Evolutionary conservation across 2,329 filamentous ascomycete species (phyloP).

Genomic region (Annulohypoxylon truncatum): DNA sequence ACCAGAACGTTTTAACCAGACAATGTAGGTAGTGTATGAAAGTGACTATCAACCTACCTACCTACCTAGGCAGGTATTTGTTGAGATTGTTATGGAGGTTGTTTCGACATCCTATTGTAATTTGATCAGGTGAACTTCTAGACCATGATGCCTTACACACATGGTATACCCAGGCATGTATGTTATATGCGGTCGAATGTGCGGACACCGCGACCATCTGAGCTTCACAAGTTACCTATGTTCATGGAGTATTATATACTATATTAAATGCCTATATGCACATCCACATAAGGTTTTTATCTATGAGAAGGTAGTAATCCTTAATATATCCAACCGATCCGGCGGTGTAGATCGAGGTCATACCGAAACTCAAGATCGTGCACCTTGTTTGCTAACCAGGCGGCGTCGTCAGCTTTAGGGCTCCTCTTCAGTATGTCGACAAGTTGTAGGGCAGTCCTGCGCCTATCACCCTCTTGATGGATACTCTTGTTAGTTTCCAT

Average conservation of each 20-base stretch:
- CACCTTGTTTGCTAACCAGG: not conserved
- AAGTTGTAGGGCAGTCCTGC: constrained; percentile 6
- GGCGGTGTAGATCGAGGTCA: constrained; percentile 6
- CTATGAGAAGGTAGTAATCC: not conserved
- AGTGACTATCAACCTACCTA: too few species aligned
- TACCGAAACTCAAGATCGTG: constrained; percentile 5
- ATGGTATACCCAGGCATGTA: too few species aligned
- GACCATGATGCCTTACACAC: not conserved
- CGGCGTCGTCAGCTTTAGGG: not conserved
- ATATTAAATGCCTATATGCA: not conserved
- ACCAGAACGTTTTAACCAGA: not conserved
- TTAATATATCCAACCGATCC: constrained; percentile 15
- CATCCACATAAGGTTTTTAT: not conserved
- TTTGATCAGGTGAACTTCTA: not conserved
- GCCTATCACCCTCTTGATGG: constrained; percentile 5
- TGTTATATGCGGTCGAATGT: not conserved
- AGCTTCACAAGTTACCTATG: not conserved
- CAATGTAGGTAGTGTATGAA: not conserved
- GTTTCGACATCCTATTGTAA: not conserved
- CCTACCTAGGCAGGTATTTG: not conserved
- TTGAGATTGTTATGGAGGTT: not conserved
- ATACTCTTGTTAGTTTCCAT: not conserved
- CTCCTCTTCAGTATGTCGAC: constrained; percentile 1
- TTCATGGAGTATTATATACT: not conserved
- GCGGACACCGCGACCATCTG: not conserved